These are phyloP conservation scores for Malus hybrid DNA, from an alignment of 331 rosid genomes.

Conservation along the genomic window DNA sequence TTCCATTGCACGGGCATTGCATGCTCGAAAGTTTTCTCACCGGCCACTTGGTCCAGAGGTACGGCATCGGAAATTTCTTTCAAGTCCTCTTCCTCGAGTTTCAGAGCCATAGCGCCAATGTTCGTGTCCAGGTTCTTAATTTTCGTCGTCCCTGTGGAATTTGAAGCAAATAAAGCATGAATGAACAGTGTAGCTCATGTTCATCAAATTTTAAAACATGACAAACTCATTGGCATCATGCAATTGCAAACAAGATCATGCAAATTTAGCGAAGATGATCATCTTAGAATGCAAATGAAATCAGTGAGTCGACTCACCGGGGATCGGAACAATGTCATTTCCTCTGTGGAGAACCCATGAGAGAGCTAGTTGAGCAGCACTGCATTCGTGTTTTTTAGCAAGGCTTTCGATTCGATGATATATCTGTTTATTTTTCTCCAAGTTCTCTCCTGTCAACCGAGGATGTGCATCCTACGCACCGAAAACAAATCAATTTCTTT, in stretches of 20 bases:
- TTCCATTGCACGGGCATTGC: conserved; percentile 12
- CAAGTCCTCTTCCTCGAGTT: conserved; percentile 19
- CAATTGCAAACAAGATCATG: too few species aligned
- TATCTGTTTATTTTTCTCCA: conserved; percentile 44
- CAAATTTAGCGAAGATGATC: too few species aligned
- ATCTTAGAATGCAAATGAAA: too few species aligned
- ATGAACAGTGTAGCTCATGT: not conserved
- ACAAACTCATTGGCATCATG: too few species aligned
- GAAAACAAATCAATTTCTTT: not conserved
- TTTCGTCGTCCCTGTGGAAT: conserved; percentile 38
- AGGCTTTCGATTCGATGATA: conserved; percentile 33
- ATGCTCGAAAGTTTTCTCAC: conserved; percentile 4
- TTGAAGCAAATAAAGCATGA: not conserved
- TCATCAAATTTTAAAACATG: not conserved
- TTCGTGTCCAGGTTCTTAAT: conserved; percentile 31
- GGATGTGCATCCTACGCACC: conserved; percentile 30
- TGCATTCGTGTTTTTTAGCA: conserved; percentile 25
- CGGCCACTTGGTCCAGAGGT: conserved; percentile 29
- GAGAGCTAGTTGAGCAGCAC: conserved; percentile 42
- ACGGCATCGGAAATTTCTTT: conserved; percentile 27
- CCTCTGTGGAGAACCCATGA: conserved; percentile 56
- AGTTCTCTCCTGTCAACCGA: conserved; percentile 41
- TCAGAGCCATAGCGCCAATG: conserved; percentile 23
- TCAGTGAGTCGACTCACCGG: conserved; percentile 27
- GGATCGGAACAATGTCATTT: conserved; percentile 56